Percentiles rank a stretch among this genome's conserved stretches.
Evolutionary conservation across 768 basidiomycete species (phyloP).

Genomic region (Hypholoma fasciculare): DNA sequence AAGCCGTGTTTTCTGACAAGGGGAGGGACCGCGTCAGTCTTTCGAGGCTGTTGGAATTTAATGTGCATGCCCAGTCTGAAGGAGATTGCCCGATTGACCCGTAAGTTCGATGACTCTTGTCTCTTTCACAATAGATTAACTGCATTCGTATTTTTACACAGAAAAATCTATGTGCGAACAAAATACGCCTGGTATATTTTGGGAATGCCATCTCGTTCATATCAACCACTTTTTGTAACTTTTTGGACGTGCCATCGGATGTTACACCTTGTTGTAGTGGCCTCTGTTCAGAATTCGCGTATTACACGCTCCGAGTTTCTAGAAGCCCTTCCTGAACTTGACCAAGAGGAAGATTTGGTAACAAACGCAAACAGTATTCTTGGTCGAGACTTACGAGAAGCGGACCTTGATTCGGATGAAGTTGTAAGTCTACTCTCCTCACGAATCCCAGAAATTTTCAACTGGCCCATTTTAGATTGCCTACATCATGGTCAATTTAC

Average conservation of each 20-base stretch:
- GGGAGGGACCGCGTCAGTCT: conserved; percentile 32
- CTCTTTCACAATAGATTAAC: background rate
- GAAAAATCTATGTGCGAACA: conserved; percentile 67
- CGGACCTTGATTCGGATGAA: conserved; percentile 45
- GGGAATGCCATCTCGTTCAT: conserved; percentile 43
- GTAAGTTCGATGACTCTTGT: conserved; percentile 31
- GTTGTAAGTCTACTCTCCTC: conserved; percentile 36
- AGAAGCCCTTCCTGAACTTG: conserved; percentile 26
- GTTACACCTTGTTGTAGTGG: conserved; percentile 46
- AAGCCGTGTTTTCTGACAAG: background rate
- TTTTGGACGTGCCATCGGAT: conserved; percentile 54
- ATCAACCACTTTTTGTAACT: conserved; percentile 41
- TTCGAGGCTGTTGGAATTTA: conserved; percentile 45
- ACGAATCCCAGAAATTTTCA: background rate
- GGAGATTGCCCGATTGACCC: conserved; percentile 37
- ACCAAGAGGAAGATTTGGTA: conserved; percentile 29
- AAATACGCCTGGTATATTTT: conserved; percentile 72
- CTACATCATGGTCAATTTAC: conserved; percentile 40
- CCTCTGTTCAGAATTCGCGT: conserved; percentile 31
- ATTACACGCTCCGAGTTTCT: conserved; percentile 42
- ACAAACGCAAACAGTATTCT: conserved; percentile 34
- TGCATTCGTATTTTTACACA: conserved; percentile 19
- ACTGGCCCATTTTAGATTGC: conserved; percentile 31
- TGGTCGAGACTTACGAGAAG: conserved; percentile 40
- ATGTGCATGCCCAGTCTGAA: conserved; percentile 40